Evolutionary conservation across 768 basidiomycete species (phyloP), one percentile per base, ranked within the genome.

Genomic region (Austroboletus festivus): DNA sequence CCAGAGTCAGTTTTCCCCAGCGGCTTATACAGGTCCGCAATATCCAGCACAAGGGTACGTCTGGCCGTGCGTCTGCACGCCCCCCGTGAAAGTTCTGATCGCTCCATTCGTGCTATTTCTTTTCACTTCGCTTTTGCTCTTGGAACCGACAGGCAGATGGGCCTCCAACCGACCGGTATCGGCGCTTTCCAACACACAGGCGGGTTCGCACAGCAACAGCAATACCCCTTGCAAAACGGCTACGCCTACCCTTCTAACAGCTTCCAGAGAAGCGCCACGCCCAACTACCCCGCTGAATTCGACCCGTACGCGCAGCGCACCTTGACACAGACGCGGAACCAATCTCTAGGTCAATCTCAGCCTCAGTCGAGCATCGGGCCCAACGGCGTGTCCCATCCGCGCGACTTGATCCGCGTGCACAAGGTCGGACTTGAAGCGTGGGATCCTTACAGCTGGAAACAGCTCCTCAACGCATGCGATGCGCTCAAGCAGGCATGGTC

Each of bases 371-470:
- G 47, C 21, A 38, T 47, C 2, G 56, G 55, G 7, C 63, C 68
- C 2, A 67, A 74, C 8, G 68, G 76, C 5, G 41, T 34, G 7
- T 21, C 72, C 21, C 89, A 91, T 55, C 89, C 89, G 0, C 79
- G 85, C 34, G 79, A 86, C 38, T 79, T 74, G 53, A 80, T 90
- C 46, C 81, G 80, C 38, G 64, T 67, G 3, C 78, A 89, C 63
- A 89, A 89, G 54, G 59, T 71, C 0, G 80, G 82, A 61, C 72
- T 91, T 22, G 89, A 89, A 54, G 69, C 76, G 7, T 89, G 87
- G 87, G 83, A 89, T 55, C 31, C 66, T 7, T 79, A 77, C 48
- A 68, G 83, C 12, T 89, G 87, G 87, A 88, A 83, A 63, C 85
- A 86, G 68, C 71, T 83, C 31, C 63, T 87, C 23, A 67, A 67